phyloP scores from a whole-genome alignment of 176 grass and related monocot species.

The Poa annua region DNA sequence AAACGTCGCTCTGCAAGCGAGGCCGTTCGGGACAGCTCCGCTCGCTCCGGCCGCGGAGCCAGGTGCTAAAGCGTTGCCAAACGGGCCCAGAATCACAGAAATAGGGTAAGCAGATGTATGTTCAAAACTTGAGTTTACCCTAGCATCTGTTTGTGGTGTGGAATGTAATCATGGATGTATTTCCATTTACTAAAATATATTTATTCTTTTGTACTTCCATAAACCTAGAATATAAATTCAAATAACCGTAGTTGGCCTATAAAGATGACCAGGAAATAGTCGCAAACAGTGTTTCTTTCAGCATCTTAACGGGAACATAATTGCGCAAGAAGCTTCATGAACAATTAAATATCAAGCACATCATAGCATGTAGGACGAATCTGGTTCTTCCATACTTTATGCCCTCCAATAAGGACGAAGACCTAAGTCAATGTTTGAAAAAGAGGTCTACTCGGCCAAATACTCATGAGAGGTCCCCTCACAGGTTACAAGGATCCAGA shows the following conservation, averaged over 20 bases:
- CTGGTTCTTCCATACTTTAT: constrained; percentile 1
- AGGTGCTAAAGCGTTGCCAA: no score
- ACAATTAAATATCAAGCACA: constrained; percentile 1
- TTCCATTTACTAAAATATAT: neutral
- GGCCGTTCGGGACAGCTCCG: no score
- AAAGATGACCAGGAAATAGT: neutral
- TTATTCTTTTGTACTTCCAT: neutral
- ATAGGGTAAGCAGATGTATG: neutral
- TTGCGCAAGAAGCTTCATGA: neutral
- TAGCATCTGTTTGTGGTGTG: constrained; percentile 3
- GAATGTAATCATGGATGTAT: neutral
- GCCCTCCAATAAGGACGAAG: constrained; percentile 11
- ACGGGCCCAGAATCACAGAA: no score
- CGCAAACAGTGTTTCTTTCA: constrained; percentile 1
- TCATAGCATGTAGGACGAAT: constrained; percentile 6
- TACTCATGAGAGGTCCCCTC: neutral
- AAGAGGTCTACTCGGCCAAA: neutral
- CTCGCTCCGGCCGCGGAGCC: no score
- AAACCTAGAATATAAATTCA: constrained; percentile 17
- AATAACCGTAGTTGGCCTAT: constrained; percentile 7
- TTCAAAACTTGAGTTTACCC: neutral
- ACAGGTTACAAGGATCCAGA: neutral
- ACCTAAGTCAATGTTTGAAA: neutral
- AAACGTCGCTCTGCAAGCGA: no score
- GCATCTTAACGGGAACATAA: constrained; percentile 7